Conservation (phyloP, 345 rosid species). For the Brassica carinata region DNA sequence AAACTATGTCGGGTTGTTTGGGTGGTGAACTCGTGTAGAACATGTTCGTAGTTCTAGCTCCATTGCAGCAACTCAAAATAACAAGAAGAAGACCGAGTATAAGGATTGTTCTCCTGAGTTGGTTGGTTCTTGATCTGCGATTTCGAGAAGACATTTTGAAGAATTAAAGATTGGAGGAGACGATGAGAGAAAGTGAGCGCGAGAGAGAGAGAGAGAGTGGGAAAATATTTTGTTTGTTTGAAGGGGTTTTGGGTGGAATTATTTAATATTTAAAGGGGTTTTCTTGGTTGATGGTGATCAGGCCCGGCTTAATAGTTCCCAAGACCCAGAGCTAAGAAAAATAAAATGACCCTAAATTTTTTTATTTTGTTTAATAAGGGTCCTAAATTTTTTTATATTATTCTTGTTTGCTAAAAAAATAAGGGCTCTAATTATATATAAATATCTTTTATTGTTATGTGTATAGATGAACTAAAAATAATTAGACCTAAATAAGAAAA, state of each 20-base stretch:
- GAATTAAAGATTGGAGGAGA: neutral
- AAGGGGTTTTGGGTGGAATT: slow-evolving; percentile 17
- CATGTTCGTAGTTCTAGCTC: slow-evolving; percentile 37
- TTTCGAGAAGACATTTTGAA: slow-evolving; percentile 34
- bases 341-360: too few relatives aligned
- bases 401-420: too few relatives aligned
- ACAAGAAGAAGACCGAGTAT: slow-evolving; percentile 20
- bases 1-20: slow-evolving; percentile 32
- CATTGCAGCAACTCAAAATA: slow-evolving; percentile 29
- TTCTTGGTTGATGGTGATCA: slow-evolving; percentile 11
- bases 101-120: slow-evolving; percentile 11
- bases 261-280: slow-evolving; percentile 16
- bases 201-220: slow-evolving; percentile 9
- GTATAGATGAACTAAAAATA: too few relatives aligned
- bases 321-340: too few relatives aligned
- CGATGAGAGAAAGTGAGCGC: slow-evolving; percentile 1
- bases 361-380: too few relatives aligned
- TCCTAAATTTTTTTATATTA: too few relatives aligned
- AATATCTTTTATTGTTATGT: too few relatives aligned
- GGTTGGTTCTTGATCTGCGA: slow-evolving; percentile 17
- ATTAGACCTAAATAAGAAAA: too few relatives aligned
- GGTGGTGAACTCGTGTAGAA: slow-evolving; percentile 32
- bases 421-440: too few relatives aligned
- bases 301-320: too few relatives aligned
- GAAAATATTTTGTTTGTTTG: slow-evolving; percentile 14